Base-by-base conservation (phyloP, 371 early-diverging fungal genomes). In the Coemansia sp. region DNA sequence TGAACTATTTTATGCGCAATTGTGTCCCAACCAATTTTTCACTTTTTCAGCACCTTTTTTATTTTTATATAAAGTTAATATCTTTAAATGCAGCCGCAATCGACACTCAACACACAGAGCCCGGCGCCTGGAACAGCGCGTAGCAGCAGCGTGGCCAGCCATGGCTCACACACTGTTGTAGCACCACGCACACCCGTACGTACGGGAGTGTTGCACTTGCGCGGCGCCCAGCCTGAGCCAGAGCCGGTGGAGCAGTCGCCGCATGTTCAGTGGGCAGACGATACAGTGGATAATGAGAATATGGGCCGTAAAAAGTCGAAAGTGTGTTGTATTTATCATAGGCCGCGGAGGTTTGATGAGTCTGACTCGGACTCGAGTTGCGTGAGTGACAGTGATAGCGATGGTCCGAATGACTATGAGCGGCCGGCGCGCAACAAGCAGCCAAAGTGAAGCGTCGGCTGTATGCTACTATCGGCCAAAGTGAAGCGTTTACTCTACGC, bases 251-350 rank as follows among this genome's bases (percentile, higher is more conserved):
- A 33, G 7, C 55, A 12, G 18, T 12, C 42, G 37, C 64, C 72
- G 12, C 68, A 82, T 11, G 89, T 94, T 59, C 88, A 86, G 56
- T 95, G 95, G 95, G 90, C 88, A 54, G 89, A 87, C 37, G 86
- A 80, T 53, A 94, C 93, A 0, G 84, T 95, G 28, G 94, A 95
- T 75, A 95, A 95, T 78, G 95, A 95, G 75, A 85, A 88, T 30
- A 74, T 94, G 84, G 84, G 85, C 52, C 87, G 83, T 70, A 95
- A 95, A 79, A 93, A 89, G 65, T 88, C 90, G 55, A 95, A 95
- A 72, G 92, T 94, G 51, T 94, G 94, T 82, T 94, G 95, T 72
- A 94, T 94, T 47, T 94, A 87, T 72, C 90, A 88, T 71, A 87
- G 85, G 68, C 88, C 91, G 64, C 87, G 85, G 54, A 81, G 75